Percentiles rank a stretch among this genome's conserved stretches.
Evolutionary conservation across 2,329 filamentous ascomycete genomes (phyloP).

Genomic region (Shiraia sp.): DNA sequence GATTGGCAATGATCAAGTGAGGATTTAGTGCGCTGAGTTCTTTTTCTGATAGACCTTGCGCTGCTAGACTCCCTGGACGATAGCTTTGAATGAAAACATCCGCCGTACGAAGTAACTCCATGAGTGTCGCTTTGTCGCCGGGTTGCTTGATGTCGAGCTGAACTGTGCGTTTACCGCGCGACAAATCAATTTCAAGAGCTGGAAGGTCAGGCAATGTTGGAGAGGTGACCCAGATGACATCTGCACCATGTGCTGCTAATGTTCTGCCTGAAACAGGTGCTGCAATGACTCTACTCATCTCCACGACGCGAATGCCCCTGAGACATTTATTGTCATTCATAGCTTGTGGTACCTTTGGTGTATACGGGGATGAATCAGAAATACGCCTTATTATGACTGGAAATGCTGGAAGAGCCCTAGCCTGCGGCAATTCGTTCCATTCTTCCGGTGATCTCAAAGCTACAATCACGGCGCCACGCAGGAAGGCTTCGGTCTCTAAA

Average conservation of each 20-base stretch:
- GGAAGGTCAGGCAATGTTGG: slow-evolving; percentile 49
- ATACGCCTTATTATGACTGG: slow-evolving; percentile 53
- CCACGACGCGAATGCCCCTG: slow-evolving; percentile 47
- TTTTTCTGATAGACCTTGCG: slow-evolving; percentile 47
- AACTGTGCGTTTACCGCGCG: slow-evolving; percentile 54
- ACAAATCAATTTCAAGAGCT: slow-evolving; percentile 48
- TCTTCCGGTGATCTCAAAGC: slow-evolving; percentile 55
- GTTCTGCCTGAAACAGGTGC: slow-evolving; percentile 49
- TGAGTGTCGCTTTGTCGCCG: slow-evolving; percentile 46
- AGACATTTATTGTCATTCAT: slow-evolving; percentile 36
- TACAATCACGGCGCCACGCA: slow-evolving; percentile 51
- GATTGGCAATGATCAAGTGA: slow-evolving; percentile 54
- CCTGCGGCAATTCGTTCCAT: slow-evolving; percentile 58
- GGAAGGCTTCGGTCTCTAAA: slow-evolving; percentile 52
- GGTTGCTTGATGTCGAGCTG: slow-evolving; percentile 53
- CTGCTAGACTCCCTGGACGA: slow-evolving; percentile 53
- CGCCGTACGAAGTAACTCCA: slow-evolving; percentile 51
- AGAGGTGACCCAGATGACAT: slow-evolving; percentile 53
- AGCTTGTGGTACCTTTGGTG: slow-evolving; percentile 1
- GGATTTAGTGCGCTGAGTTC: slow-evolving; percentile 48
- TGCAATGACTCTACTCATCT: slow-evolving; percentile 51
- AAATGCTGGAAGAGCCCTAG: slow-evolving; percentile 48
- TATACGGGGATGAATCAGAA: slow-evolving; percentile 11
- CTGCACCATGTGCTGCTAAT: slow-evolving; percentile 51
- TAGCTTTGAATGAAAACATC: slow-evolving; percentile 61